Conservation (phyloP, 2,329 filamentous ascomycete species). For the Colletotrichum karsti region DNA sequence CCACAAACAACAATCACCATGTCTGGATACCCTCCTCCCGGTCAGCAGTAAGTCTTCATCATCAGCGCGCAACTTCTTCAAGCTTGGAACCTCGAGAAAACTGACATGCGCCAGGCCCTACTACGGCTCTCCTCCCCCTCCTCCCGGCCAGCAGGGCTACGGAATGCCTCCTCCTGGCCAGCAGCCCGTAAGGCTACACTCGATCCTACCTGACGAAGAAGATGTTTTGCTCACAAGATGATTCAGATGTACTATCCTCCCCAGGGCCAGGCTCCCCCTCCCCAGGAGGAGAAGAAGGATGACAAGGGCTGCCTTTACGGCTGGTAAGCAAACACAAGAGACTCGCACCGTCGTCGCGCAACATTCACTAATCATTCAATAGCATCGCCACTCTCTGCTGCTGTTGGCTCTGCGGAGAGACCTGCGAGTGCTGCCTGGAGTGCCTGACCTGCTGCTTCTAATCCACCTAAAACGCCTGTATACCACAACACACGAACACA, state of each 20-base stretch:
- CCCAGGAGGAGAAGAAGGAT: slow-evolving; percentile 47
- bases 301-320: slow-evolving; percentile 50
- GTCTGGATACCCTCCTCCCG: slow-evolving; percentile 42
- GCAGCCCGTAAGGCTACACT: slow-evolving; percentile 24
- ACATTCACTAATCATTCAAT: background rate
- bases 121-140: slow-evolving; percentile 30
- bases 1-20: slow-evolving; percentile 34
- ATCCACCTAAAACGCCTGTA: slow-evolving; percentile 5
- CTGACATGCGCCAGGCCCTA: slow-evolving; percentile 27
- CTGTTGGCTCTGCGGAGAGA: slow-evolving; percentile 53
- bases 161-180: slow-evolving; percentile 29
- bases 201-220: background rate
- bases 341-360: background rate
- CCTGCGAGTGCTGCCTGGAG: slow-evolving; percentile 53
- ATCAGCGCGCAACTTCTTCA: background rate
- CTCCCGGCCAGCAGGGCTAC: slow-evolving; percentile 32
- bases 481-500: background rate
- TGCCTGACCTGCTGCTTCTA: slow-evolving; percentile 50
- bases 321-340: slow-evolving; percentile 37
- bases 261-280: slow-evolving; percentile 39
- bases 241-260: slow-evolving; percentile 37
- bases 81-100: background rate
- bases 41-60: slow-evolving; percentile 22
- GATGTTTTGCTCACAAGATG: background rate
- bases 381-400: slow-evolving; percentile 52